Conservation (phyloP, 2,329 filamentous ascomycete genomes). For the Tolypocladium capitatum region DNA sequence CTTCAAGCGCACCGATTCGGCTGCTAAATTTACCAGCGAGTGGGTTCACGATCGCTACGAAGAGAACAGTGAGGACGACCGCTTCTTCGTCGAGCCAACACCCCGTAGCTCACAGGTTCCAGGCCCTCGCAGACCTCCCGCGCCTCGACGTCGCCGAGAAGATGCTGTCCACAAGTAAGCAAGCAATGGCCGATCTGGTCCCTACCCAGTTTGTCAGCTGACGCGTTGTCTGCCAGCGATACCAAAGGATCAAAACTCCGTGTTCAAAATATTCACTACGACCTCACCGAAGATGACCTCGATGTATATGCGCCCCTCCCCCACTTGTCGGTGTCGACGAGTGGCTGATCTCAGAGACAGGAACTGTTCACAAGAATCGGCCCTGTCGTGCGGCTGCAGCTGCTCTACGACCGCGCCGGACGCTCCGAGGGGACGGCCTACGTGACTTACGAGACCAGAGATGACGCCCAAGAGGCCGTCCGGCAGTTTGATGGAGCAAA, state of each 20-base stretch:
- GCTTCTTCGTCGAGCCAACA: not conserved
- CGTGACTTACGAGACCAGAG: slow-evolving; percentile 60
- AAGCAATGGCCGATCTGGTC: no score
- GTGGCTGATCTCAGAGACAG: slow-evolving; percentile 30
- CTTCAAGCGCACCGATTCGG: slow-evolving; percentile 6
- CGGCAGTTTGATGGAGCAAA: slow-evolving; percentile 80
- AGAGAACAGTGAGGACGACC: slow-evolving; percentile 44
- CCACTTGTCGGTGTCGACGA: not conserved
- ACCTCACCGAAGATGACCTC: slow-evolving; percentile 73
- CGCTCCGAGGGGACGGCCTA: slow-evolving; percentile 76
- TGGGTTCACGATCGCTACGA: slow-evolving; percentile 92
- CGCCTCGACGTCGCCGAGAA: slow-evolving; percentile 28
- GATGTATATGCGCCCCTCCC: slow-evolving; percentile 36
- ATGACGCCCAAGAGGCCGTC: slow-evolving; percentile 63
- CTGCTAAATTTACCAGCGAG: slow-evolving; percentile 40
- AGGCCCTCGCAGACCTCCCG: slow-evolving; percentile 27
- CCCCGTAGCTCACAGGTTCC: slow-evolving; percentile 10
- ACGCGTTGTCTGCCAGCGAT: slow-evolving; percentile 24
- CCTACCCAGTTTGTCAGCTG: not conserved
- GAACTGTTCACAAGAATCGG: slow-evolving; percentile 73
- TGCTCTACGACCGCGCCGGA: slow-evolving; percentile 77
- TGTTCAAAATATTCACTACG: slow-evolving; percentile 86
- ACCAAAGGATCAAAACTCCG: slow-evolving; percentile 55
- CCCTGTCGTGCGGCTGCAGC: slow-evolving; percentile 50
- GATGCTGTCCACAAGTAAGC: slow-evolving; percentile 26